Conservation (phyloP, 2,329 filamentous ascomycete species). For the Colletotrichum horii region DNA sequence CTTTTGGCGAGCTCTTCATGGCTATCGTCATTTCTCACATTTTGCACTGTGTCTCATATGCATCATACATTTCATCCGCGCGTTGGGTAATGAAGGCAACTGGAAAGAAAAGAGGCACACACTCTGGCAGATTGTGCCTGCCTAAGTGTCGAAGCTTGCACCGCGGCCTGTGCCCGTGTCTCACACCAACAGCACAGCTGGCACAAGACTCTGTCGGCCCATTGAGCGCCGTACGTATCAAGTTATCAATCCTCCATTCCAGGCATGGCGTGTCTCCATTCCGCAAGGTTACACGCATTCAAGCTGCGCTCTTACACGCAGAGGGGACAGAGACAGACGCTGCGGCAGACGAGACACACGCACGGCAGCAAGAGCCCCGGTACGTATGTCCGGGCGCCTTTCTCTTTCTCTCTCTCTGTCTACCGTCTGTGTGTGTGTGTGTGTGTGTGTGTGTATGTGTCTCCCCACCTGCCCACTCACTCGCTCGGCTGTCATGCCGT, state of each 20-base stretch:
- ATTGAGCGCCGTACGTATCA: conserved; percentile 5
- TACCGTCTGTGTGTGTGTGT: neutral
- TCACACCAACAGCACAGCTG: conserved; percentile 8
- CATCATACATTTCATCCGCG: neutral
- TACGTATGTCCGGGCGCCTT: neutral
- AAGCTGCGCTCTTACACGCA: neutral
- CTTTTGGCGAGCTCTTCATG: neutral
- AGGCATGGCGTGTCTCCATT: conserved; percentile 12
- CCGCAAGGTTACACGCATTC: conserved; percentile 18
- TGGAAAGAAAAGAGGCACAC: neutral
- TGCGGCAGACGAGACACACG: neutral
- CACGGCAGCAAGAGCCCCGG: neutral
- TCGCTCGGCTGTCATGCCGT: neutral
- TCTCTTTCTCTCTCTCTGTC: neutral
- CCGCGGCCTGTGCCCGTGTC: conserved; percentile 12
- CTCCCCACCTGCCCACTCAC: neutral
- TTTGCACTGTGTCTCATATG: conserved; percentile 12
- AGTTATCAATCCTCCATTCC: conserved; percentile 20
- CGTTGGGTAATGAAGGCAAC: neutral
- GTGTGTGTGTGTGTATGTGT: neutral
- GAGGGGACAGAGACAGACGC: neutral
- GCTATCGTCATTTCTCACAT: conserved; percentile 4
- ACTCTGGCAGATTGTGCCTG: neutral
- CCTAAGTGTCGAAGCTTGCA: neutral
- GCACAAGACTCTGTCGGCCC: conserved; percentile 1